phyloP scores from a whole-genome alignment of 2,329 filamentous ascomycete species.

The Arachnopeziza araneosa region DNA sequence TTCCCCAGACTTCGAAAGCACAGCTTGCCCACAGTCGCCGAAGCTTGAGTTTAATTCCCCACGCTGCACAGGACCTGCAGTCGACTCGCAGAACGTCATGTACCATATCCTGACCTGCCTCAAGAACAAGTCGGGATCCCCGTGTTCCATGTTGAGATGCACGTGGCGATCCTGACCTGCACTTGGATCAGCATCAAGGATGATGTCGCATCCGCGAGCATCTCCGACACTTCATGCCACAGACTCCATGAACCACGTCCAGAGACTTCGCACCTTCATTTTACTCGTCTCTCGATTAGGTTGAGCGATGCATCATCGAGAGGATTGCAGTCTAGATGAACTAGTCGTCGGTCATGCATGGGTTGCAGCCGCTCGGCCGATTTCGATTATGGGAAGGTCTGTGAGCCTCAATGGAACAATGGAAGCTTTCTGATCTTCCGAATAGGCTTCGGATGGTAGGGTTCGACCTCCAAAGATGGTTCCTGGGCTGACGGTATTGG shows the following conservation, averaged over 20 bases:
- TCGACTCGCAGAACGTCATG: background rate
- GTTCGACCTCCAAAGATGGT: too few relatives aligned
- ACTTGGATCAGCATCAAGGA: background rate
- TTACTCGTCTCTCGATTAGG: background rate
- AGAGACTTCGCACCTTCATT: background rate
- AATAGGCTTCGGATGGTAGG: background rate
- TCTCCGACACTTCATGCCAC: background rate
- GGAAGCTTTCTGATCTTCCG: background rate
- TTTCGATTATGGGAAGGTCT: background rate
- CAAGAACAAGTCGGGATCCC: too few relatives aligned
- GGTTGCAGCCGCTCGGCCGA: background rate
- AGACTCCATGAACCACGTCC: background rate
- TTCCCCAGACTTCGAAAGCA: background rate
- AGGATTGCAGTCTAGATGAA: too few relatives aligned
- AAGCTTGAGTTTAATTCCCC: background rate
- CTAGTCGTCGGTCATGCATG: background rate
- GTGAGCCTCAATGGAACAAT: background rate
- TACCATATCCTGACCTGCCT: background rate
- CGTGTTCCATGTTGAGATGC: background rate
- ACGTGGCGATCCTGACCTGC: background rate
- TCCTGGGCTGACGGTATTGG: too few relatives aligned
- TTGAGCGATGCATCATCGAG: background rate
- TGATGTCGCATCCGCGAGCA: background rate
- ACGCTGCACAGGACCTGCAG: background rate
- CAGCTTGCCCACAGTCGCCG: background rate